Base-by-base conservation (phyloP, 169 alveolate species). In the Ichthyophthirius multifiliis region DNA sequence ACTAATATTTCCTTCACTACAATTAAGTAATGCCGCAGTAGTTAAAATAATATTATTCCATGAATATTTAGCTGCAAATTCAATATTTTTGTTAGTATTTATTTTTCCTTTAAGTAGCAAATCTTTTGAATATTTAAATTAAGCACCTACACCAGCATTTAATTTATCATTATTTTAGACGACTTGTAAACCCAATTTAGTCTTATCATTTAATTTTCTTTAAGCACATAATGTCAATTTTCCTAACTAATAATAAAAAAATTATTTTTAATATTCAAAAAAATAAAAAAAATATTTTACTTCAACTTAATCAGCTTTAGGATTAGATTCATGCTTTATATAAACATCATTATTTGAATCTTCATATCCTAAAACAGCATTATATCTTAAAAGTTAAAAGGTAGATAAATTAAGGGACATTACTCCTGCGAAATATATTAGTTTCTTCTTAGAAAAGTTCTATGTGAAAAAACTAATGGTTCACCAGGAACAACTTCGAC, bases 261-360 rank as follows among this genome's bases (percentile, higher is more conserved):
- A n/a, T n/a, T n/a, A n/a, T n/a, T n/a, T n/a, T n/a, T n/a, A n/a
- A n/a, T n/a, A n/a, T n/a, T n/a, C n/a, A n/a, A n/a, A n/a, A n/a
- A n/a, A n/a, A n/a, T n/a, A n/a, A n/a, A n/a, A n/a, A n/a, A n/a
- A n/a, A n/a, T n/a, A n/a, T n/a, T 13, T 41, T 41, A 41, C 46
- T 7, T 7, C 13, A 41, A 41, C 71, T 39, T 55, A 27, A 18
- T 18, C 1, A 6, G 12, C 71, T 39, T 55, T 55, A 39, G 12
- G 23, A 39, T 55, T 39, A 55, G 71, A 55, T 55, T 55, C 71
- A 39, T 55, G 71, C 71, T 55, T 55, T n/a, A 55, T 34, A 18
- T 55, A 27, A 18, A 23, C 71, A 27, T 55, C 71, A 55, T 55
- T 27, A 34, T 55, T 55, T 13, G 9, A n/a, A 27, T 2, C 13